These are phyloP conservation scores for Datisca glomerata DNA, from an alignment of 306 rosid genomes.

Conservation along the genomic window DNA sequence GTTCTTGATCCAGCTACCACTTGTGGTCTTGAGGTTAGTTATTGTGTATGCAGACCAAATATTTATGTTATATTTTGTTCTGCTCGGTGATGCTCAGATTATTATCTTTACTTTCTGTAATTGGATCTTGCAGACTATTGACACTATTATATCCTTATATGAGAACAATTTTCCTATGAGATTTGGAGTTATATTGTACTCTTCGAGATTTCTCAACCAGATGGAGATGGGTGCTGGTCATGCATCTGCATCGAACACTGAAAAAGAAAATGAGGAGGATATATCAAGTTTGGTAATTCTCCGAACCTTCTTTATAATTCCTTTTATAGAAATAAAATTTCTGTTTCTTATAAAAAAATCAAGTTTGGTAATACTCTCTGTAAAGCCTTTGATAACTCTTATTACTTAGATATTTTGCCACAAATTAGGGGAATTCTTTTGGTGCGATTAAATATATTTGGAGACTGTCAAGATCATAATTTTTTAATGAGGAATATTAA, in stretches of 20 bases:
- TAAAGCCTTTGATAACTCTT: no score
- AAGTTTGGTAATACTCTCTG: no score
- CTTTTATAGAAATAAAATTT: no score
- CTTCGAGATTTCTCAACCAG: slow-evolving; percentile 59
- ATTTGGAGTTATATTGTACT: slow-evolving; percentile 77
- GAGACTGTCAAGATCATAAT: no score
- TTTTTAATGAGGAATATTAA: background rate
- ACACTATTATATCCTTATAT: slow-evolving; percentile 52
- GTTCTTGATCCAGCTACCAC: slow-evolving; percentile 77
- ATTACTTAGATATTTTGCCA: no score
- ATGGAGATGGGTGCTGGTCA: slow-evolving; percentile 24
- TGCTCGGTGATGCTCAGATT: slow-evolving; percentile 11
- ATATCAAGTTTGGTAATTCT: slow-evolving; percentile 53
- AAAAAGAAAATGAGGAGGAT: slow-evolving; percentile 43
- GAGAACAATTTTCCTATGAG: slow-evolving; percentile 80
- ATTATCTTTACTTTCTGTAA: slow-evolving; percentile 12
- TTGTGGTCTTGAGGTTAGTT: slow-evolving; percentile 83
- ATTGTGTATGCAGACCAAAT: no score
- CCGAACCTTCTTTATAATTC: background rate
- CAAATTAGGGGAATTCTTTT: no score
- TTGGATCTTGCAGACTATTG: slow-evolving; percentile 64
- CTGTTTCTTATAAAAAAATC: no score
- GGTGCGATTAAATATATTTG: no score
- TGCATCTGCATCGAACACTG: slow-evolving; percentile 27
- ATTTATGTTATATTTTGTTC: slow-evolving; percentile 18